A percentile compares a stretch with the other conserved stretches of the same genome.
Conservation (phyloP, 1,284 basidiomycete genomes). For the Leccinum insigne region DNA sequence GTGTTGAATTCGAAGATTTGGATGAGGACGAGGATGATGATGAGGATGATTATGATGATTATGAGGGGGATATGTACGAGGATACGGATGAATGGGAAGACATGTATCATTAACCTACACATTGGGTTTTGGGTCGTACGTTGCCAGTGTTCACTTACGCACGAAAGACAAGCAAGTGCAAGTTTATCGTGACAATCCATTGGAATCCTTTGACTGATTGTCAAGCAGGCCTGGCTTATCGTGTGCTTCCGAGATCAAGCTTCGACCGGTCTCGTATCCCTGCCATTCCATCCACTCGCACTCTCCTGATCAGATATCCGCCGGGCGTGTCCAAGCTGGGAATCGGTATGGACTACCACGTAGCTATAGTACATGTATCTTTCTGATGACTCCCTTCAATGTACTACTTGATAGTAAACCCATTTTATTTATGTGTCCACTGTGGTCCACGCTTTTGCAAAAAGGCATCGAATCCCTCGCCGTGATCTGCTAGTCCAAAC, state of each 20-base stretch:
- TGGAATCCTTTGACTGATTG: background rate
- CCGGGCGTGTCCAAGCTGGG: background rate
- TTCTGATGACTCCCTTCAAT: background rate
- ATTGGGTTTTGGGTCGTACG: background rate
- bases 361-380: background rate
- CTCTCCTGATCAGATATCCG: background rate
- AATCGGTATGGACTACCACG: background rate
- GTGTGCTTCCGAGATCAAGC: background rate
- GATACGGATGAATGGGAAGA: conserved; percentile 15
- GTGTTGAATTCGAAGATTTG: conserved; percentile 21
- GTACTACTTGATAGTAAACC: background rate
- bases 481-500: conserved; percentile 67
- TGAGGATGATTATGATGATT: conserved; percentile 23
- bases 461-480: conserved; percentile 66
- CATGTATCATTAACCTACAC: background rate
- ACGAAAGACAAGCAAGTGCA: background rate
- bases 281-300: background rate
- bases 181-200: background rate
- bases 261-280: background rate
- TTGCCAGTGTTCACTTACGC: too few relatives aligned
- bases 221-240: background rate
- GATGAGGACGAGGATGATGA: conserved; percentile 16
- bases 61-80: conserved; percentile 17
- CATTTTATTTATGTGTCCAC: conserved; percentile 27
- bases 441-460: conserved; percentile 58